Evolutionary conservation across 352 stramenopile species (phyloP).

Genomic region (Aphanomyces cochlioides): DNA sequence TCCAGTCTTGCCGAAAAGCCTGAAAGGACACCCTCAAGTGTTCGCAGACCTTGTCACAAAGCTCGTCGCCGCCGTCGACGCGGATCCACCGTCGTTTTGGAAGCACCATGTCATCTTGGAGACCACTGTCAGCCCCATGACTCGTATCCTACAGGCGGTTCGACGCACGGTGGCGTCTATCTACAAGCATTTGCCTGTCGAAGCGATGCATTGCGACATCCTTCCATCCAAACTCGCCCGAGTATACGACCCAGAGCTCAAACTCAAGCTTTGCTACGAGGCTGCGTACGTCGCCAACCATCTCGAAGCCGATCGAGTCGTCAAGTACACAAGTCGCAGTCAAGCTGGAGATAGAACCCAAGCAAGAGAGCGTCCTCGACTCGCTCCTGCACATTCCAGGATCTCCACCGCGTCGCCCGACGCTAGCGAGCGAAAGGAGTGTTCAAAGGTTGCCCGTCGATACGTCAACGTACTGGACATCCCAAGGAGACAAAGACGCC

Average conservation of each 20-base stretch:
- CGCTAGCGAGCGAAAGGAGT: background rate
- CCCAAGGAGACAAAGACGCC: background rate
- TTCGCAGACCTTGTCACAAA: background rate
- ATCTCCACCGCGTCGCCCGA: background rate
- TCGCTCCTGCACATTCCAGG: no score
- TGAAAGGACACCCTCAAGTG: background rate
- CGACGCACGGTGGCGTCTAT: conserved; percentile 43
- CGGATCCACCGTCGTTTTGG: conserved; percentile 7
- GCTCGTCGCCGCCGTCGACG: background rate
- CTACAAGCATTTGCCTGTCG: conserved; percentile 59
- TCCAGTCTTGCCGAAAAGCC: background rate
- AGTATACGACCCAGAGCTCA: conserved; percentile 54
- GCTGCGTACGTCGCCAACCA: conserved; percentile 29
- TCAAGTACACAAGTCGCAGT: conserved; percentile 7
- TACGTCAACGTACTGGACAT: conserved; percentile 9
- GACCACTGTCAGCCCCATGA: conserved; percentile 3
- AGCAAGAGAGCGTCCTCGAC: no score
- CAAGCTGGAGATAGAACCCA: background rate
- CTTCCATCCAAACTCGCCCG: conserved; percentile 57
- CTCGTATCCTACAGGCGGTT: background rate
- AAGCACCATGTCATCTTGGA: conserved; percentile 14
- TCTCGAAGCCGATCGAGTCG: background rate
- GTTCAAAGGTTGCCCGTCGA: conserved; percentile 10
- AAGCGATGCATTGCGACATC: conserved; percentile 68
- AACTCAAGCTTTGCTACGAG: conserved; percentile 77